Percentiles rank a stretch among this genome's conserved stretches.
These are phyloP conservation scores for Epipyxis sp. DNA, from an alignment of 108 stramenopile species.

Conservation along the genomic window DNA sequence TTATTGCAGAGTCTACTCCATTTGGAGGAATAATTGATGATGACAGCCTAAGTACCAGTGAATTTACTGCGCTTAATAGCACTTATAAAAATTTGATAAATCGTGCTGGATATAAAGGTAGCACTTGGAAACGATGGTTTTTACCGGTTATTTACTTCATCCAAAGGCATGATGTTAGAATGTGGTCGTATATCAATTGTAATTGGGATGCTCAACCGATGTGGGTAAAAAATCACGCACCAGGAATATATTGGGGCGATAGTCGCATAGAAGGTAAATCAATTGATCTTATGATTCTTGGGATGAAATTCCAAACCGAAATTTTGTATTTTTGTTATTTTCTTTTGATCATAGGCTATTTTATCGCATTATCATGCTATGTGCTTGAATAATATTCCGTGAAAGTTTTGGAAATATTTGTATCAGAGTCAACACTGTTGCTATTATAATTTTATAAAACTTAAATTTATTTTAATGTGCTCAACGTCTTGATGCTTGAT, in stretches of 20 bases:
- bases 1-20: slow-evolving; percentile 87
- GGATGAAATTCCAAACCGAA: too few relatives aligned
- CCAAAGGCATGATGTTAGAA: slow-evolving; percentile 66
- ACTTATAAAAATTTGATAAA: background rate
- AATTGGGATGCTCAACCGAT: slow-evolving; percentile 76
- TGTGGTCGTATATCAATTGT: slow-evolving; percentile 86
- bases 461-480: too few relatives aligned
- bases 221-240: slow-evolving; percentile 58
- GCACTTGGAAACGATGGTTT: slow-evolving; percentile 70
- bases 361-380: too few relatives aligned
- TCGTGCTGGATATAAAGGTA: slow-evolving; percentile 8
- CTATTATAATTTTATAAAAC: too few relatives aligned
- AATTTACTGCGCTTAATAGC: too few relatives aligned
- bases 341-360: too few relatives aligned
- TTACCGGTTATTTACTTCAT: slow-evolving; percentile 66
- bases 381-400: too few relatives aligned
- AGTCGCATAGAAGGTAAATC: slow-evolving; percentile 49
- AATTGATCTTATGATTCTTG: too few relatives aligned
- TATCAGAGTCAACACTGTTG: too few relatives aligned
- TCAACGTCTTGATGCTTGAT: too few relatives aligned
- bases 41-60: slow-evolving; percentile 31
- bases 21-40: slow-evolving; percentile 69
- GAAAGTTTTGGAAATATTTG: too few relatives aligned
- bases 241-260: slow-evolving; percentile 70
- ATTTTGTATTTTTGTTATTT: too few relatives aligned